Evolutionary conservation across 2,329 filamentous ascomycete genomes (phyloP).

Genomic region (Botrytis sinoallii): DNA sequence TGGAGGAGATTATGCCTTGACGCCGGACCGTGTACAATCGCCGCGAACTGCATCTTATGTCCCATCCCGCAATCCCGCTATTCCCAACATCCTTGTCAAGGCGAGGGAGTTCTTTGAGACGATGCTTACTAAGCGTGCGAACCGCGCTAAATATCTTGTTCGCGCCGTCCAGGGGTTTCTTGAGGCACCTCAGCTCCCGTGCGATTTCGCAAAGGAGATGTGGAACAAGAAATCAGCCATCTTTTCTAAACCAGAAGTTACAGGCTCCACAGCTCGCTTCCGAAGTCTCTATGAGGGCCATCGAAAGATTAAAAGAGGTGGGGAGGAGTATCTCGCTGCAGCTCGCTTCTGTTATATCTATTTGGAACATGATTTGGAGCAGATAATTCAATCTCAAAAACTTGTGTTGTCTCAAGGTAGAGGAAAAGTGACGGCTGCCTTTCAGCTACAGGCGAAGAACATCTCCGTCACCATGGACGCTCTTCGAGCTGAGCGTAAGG

Average conservation of each 20-base stretch:
- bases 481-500: not conserved
- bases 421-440: not conserved
- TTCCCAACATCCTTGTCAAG: not conserved
- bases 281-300: not conserved
- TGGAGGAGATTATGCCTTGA: not conserved
- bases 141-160: not conserved
- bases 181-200: not conserved
- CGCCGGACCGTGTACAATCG: not conserved
- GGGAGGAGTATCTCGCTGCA: not conserved
- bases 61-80: not conserved
- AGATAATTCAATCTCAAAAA: not conserved
- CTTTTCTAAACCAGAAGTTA: not conserved
- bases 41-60: not conserved
- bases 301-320: not conserved
- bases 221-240: not conserved
- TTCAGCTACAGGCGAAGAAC: not conserved
- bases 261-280: not conserved
- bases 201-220: not conserved
- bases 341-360: not conserved
- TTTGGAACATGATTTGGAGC: not conserved
- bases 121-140: not conserved
- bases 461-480: not conserved
- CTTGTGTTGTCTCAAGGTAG: not conserved
- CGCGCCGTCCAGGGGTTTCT: not conserved
- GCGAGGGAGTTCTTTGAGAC: not conserved